Percentiles rank a stretch among this genome's conserved stretches.
Conservation (phyloP, 257 asterid species). For the Asclepias syriaca region DNA sequence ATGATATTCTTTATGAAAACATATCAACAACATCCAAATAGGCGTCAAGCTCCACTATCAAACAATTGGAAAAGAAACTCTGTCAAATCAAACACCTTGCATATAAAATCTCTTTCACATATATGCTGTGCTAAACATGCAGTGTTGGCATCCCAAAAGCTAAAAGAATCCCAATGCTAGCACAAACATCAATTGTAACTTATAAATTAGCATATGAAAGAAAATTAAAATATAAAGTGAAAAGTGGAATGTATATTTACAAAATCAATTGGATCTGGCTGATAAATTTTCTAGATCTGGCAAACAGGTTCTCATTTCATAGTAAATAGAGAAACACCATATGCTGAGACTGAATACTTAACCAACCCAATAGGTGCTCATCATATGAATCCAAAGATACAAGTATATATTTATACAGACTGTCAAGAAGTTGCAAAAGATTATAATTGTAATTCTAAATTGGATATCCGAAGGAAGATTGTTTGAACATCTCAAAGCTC, state of each 20-base stretch:
- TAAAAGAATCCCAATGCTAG: not conserved
- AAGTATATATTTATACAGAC: not conserved
- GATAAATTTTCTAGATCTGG: not conserved
- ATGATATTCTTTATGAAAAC: not conserved
- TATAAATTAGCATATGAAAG: not conserved
- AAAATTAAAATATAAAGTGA: not conserved
- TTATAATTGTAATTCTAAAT: not conserved
- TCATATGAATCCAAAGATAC: not conserved
- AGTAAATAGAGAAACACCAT: not conserved
- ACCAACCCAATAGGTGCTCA: not conserved
- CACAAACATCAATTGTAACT: not conserved
- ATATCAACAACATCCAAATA: not conserved
- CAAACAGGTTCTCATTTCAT: not conserved
- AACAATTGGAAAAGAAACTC: not conserved
- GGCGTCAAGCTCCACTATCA: not conserved
- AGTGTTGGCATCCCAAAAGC: not conserved
- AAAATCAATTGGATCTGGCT: not conserved
- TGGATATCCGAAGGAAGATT: not conserved
- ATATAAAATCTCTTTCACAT: not conserved
- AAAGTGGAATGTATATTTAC: not conserved
- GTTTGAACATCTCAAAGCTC: not conserved
- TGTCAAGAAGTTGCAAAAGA: not conserved
- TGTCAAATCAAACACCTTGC: not conserved
- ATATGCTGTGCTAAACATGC: not conserved
- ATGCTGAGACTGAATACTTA: not conserved